Evolutionary conservation across 73 alveolate species (phyloP).

Genomic region (Blepharisma japonicum): DNA sequence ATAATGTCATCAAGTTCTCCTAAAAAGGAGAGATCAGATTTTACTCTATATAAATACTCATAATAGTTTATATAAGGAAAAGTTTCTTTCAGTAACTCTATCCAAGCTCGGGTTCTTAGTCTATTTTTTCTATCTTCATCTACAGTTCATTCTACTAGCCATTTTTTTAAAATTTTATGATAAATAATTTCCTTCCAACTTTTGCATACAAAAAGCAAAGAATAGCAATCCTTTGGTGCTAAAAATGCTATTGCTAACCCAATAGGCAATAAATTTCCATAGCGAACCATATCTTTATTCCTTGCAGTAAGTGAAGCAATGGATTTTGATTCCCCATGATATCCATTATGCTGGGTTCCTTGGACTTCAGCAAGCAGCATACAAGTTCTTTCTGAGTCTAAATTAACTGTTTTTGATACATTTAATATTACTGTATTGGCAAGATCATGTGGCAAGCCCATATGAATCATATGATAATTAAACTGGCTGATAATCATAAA

Average conservation of each 20-base stretch:
- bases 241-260: constrained; percentile 13
- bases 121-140: not conserved
- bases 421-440: not conserved
- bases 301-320: constrained; percentile 15
- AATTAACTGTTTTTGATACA: not conserved
- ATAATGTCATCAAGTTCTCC: constrained; percentile 54
- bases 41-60: constrained; percentile 41
- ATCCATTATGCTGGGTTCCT: constrained; percentile 19
- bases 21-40: too few species aligned
- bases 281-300: constrained; percentile 28
- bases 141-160: not conserved
- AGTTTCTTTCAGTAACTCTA: not conserved
- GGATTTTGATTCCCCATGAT: not conserved
- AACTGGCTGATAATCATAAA: constrained; percentile 20
- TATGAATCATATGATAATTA: not conserved
- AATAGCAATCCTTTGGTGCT: not conserved
- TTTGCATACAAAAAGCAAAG: not conserved
- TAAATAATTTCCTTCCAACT: not conserved
- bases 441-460: not conserved
- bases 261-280: constrained; percentile 21
- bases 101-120: not conserved
- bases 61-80: constrained; percentile 34
- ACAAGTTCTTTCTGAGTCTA: constrained; percentile 29
- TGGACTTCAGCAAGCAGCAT: constrained; percentile 25
- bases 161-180: not conserved